Evolutionary conservation across 345 rosid species (phyloP).

Genomic region (Heritiera littoralis): DNA sequence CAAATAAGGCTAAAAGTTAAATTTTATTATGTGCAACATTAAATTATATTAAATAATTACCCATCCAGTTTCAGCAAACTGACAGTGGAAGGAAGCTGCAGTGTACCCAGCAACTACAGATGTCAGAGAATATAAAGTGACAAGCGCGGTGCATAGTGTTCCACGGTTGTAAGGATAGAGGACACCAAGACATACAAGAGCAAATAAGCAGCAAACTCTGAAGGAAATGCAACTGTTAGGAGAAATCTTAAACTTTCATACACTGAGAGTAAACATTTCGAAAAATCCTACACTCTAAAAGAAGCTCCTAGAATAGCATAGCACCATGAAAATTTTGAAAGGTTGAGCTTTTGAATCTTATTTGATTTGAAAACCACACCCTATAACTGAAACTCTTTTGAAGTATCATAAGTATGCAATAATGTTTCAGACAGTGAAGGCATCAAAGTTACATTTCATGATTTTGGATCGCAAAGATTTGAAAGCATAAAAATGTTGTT

Average conservation of each 20-base stretch:
- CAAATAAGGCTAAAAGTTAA: neutral
- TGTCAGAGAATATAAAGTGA: slow-evolving; percentile 56
- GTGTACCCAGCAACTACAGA: slow-evolving; percentile 72
- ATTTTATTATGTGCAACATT: neutral
- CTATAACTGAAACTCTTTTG: neutral
- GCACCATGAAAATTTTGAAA: neutral
- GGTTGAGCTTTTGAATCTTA: neutral
- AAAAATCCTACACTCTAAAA: neutral
- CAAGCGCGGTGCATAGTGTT: slow-evolving; percentile 53
- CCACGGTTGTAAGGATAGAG: slow-evolving; percentile 80
- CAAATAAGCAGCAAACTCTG: slow-evolving; percentile 62
- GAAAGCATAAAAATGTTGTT: neutral
- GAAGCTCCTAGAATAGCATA: neutral
- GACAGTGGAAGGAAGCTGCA: slow-evolving; percentile 65
- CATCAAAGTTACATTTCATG: slow-evolving; percentile 4
- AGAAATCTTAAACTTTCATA: slow-evolving; percentile 11
- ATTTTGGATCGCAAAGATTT: neutral
- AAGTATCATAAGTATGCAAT: neutral
- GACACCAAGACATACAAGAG: slow-evolving; percentile 58
- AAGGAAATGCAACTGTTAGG: slow-evolving; percentile 20
- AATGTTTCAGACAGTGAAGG: neutral
- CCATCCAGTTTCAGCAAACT: slow-evolving; percentile 71
- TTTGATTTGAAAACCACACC: neutral
- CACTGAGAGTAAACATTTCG: neutral
- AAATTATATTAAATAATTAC: slow-evolving; percentile 39